Percentiles rank a stretch among this genome's conserved stretches.
These are phyloP conservation scores for Termitomyces sp. DNA, from an alignment of 1,284 basidiomycete species.

Conservation along the genomic window DNA sequence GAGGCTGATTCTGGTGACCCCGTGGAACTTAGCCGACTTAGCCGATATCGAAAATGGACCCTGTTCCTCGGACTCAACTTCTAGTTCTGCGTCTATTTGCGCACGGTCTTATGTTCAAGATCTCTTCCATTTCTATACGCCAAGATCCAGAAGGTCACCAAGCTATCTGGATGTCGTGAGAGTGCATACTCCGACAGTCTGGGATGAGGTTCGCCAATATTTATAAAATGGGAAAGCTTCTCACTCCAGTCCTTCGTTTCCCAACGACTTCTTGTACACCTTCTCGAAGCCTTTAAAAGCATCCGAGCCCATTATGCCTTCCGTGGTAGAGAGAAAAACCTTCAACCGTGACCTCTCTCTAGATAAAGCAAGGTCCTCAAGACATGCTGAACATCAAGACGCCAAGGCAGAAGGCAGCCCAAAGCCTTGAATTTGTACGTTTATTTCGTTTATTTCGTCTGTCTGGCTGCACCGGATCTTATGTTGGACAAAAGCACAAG, in stretches of 20 bases:
- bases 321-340: not conserved
- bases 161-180: not conserved
- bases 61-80: not conserved
- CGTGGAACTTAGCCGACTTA: not conserved
- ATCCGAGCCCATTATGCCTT: not conserved
- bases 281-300: not conserved
- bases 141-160: not conserved
- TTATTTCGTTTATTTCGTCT: not conserved
- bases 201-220: not conserved
- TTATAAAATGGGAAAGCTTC: slow-evolving; percentile 6
- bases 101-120: slow-evolving; percentile 4
- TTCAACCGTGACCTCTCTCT: not conserved
- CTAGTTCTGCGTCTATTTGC: slow-evolving; percentile 3
- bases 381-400: not conserved
- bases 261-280: not conserved
- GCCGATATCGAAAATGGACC: not conserved
- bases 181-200: not conserved
- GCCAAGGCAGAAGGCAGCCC: slow-evolving; percentile 5
- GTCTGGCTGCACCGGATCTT: not conserved
- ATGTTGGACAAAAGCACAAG: not conserved
- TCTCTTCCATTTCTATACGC: not conserved
- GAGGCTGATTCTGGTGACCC: not conserved
- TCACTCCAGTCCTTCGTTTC: not conserved
- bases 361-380: slow-evolving; percentile 3
- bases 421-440: slow-evolving; percentile 9